Conservation (phyloP, 2,329 filamentous ascomycete species). For the Venturia nashicola region DNA sequence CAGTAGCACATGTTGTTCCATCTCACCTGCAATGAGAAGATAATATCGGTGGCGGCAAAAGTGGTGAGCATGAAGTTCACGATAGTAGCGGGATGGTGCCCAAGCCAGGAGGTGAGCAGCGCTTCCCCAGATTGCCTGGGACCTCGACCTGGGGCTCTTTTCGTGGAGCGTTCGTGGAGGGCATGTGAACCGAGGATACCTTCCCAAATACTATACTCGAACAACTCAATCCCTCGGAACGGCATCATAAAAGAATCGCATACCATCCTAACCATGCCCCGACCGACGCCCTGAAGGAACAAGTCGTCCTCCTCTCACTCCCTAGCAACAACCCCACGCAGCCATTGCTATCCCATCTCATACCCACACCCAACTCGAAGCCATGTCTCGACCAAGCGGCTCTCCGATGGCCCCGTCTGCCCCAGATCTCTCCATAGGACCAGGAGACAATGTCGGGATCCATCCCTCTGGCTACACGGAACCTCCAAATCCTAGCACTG, state of each 20-base stretch:
- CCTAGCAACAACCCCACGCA: neutral
- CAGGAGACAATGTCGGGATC: constrained; percentile 31
- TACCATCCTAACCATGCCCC: neutral
- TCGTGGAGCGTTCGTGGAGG: neutral
- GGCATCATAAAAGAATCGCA: neutral
- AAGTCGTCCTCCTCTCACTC: neutral
- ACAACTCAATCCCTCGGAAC: neutral
- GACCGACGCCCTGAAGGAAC: neutral
- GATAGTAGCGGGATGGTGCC: neutral
- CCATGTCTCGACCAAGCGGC: constrained; percentile 1
- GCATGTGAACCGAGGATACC: neutral
- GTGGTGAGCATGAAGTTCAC: neutral
- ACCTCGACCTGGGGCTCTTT: no score
- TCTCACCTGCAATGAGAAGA: neutral
- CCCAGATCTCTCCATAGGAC: constrained; percentile 33
- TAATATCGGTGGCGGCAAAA: neutral
- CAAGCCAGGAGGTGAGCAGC: neutral
- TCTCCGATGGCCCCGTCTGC: constrained; percentile 12
- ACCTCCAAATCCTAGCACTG: constrained; percentile 10
- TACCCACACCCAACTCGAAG: neutral
- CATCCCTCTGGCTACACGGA: constrained; percentile 31
- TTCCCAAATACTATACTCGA: neutral
- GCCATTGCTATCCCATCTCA: neutral
- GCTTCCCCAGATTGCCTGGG: neutral
- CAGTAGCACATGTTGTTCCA: neutral